Percentiles rank a stretch among this genome's conserved stretches.
These are phyloP conservation scores for Fistulifera solaris DNA, from an alignment of 108 stramenopile genomes.

Conservation along the genomic window DNA sequence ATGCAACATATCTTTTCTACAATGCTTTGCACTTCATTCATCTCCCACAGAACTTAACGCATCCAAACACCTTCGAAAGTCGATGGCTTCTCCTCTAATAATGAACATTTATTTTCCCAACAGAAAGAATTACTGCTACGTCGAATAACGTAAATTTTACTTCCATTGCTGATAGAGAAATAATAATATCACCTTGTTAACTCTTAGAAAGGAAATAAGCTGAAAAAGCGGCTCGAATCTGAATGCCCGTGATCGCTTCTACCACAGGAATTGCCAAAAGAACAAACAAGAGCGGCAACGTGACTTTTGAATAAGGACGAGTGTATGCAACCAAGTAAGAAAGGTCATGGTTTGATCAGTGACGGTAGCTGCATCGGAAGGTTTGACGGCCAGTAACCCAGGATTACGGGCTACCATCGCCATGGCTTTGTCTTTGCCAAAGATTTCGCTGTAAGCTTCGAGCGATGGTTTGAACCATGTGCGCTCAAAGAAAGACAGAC, in stretches of 20 bases:
- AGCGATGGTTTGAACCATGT: slow-evolving; percentile 45
- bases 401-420: slow-evolving; percentile 80
- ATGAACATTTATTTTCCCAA: too few species aligned
- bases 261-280: slow-evolving; percentile 46
- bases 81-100: too few species aligned
- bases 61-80: too few species aligned
- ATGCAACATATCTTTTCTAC: too few species aligned
- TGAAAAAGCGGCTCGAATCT: slow-evolving; percentile 8
- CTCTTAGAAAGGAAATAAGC: neutral
- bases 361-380: slow-evolving; percentile 38
- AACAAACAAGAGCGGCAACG: slow-evolving; percentile 20
- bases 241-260: slow-evolving; percentile 43
- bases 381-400: slow-evolving; percentile 61
- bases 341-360: slow-evolving; percentile 57
- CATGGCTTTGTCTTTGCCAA: slow-evolving; percentile 70
- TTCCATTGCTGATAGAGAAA: too few species aligned
- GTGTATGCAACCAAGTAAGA: slow-evolving; percentile 62
- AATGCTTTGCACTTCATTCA: too few species aligned
- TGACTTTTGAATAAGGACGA: slow-evolving; percentile 40
- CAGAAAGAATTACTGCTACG: too few species aligned
- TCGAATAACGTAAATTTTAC: too few species aligned
- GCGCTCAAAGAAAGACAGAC: slow-evolving; percentile 57
- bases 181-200: too few species aligned
- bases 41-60: too few species aligned
- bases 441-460: slow-evolving; percentile 50